Evolutionary conservation across 176 grass and related monocot species (phyloP), one percentile per base, ranked within the genome.

Genomic region (Zea luxurians): DNA sequence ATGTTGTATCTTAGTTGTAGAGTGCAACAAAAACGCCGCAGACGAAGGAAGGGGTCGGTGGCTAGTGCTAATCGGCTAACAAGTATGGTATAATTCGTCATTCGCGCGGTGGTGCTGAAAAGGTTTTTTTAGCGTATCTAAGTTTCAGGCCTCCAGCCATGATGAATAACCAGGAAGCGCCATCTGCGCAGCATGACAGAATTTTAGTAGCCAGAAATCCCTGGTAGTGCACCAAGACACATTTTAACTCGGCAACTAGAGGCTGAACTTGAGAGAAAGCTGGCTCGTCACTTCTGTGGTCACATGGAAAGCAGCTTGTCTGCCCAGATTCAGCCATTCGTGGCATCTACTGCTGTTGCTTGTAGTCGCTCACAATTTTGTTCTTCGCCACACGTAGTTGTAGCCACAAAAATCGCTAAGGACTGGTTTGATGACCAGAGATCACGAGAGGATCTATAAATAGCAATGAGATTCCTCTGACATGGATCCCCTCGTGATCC

Each of bases 1-100:
- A 65, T 92, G 77, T 82, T 92, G 64, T 94, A 84, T 68, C 84
- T 94, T 66, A 98, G 95, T 54, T 98, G 83, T 86, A 84, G 87
- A 85, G 78, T 87, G 48, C 89, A 87, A 27, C 93, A 97, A 79
- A 98, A 84, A 70, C 88, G 87, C 8, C 88, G 91, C 1, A 66
- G 89, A 21, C 82, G 87, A 78, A 92, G 89, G 78, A 98, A 90
- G 81, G 89, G 89, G 12, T 87, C 87, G 0, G 80, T 78, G 84
- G 71, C 87, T 70, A 83, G 54, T 69, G 75, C 85, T 70, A 83
- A 48, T 69, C 91, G 94, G 16, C 37, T 82, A 68, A 70, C 90
- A 82, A 97, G 80, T 76, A 67, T 85, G 85, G 89, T 86, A 8
- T 94, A 61, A 73, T 11, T 66, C 59, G 12, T 37, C 66, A n/a